phyloP scores from a whole-genome alignment of 2,329 filamentous ascomycete genomes.

The Rhexocercosporidium sp. region DNA sequence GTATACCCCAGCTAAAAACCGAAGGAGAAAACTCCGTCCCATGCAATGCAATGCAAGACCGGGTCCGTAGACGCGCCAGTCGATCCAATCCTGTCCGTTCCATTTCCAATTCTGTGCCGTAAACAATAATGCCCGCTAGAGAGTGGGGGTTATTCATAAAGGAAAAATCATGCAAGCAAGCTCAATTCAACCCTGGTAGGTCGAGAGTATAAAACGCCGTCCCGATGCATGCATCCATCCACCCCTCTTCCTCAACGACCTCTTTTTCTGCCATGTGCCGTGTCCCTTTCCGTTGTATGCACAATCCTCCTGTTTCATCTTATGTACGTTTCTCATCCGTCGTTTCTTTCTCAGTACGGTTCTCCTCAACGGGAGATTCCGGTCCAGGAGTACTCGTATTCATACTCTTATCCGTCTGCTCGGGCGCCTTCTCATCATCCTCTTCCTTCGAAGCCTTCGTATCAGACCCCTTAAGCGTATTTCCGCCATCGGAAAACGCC shows the following conservation, averaged over 20 bases:
- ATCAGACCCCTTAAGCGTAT: conserved; percentile 8
- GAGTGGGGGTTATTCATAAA: no score
- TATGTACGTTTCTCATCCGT: conserved; percentile 7
- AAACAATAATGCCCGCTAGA: no score
- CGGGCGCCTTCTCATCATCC: conserved; percentile 10
- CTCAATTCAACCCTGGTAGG: background rate
- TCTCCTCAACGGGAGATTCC: background rate
- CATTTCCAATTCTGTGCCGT: background rate
- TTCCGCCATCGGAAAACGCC: background rate
- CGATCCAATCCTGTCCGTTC: conserved; percentile 4
- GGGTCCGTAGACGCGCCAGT: conserved; percentile 37
- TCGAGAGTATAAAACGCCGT: conserved; percentile 3
- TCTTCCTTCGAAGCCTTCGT: conserved; percentile 7
- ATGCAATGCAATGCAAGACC: conserved; percentile 23
- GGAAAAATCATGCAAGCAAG: background rate
- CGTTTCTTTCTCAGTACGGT: background rate
- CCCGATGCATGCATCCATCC: background rate
- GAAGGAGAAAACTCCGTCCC: background rate
- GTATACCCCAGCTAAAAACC: no score
- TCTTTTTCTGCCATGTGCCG: background rate
- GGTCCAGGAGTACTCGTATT: background rate
- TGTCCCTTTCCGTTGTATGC: background rate
- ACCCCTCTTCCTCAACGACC: background rate
- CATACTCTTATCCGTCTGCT: background rate
- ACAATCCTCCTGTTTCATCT: background rate